Evolutionary conservation across 2,329 filamentous ascomycete genomes (phyloP).

Genomic region (Colletotrichum orchidophilum): DNA sequence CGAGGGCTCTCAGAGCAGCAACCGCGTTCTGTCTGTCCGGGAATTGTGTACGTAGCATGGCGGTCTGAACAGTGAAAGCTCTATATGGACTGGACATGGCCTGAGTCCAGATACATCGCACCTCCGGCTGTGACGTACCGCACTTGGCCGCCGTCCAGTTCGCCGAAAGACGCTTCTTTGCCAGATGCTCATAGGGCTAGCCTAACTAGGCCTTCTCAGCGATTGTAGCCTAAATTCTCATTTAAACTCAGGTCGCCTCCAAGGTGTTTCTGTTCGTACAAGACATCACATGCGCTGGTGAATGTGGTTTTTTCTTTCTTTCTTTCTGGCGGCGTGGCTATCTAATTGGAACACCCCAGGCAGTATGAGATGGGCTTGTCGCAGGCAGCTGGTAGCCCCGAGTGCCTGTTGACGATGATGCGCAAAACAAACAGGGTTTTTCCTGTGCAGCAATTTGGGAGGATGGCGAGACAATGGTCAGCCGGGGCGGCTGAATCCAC

Average conservation of each 20-base stretch:
- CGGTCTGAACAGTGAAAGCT: too few relatives aligned
- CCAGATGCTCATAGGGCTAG: background rate
- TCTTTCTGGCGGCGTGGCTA: conserved; percentile 18
- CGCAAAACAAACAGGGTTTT: background rate
- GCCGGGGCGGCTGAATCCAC: background rate
- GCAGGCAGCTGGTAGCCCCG: background rate
- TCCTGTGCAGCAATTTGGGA: background rate
- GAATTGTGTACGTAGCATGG: too few relatives aligned
- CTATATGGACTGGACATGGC: background rate
- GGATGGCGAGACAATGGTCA: background rate
- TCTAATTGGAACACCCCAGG: background rate
- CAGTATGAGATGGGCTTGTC: background rate
- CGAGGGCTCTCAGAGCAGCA: too few relatives aligned
- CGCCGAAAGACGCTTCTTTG: background rate
- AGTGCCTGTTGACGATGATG: background rate
- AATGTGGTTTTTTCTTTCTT: background rate
- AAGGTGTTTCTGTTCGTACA: background rate
- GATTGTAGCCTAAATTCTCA: too few relatives aligned
- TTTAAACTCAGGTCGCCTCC: too few relatives aligned
- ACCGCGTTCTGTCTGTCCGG: too few relatives aligned
- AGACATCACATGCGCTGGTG: background rate
- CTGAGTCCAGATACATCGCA: background rate
- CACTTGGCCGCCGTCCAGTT: background rate
- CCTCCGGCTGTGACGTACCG: background rate
- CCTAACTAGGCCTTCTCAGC: background rate